Conservation (phyloP, 1,284 basidiomycete species). For the Trichosporon asahii region DNA sequence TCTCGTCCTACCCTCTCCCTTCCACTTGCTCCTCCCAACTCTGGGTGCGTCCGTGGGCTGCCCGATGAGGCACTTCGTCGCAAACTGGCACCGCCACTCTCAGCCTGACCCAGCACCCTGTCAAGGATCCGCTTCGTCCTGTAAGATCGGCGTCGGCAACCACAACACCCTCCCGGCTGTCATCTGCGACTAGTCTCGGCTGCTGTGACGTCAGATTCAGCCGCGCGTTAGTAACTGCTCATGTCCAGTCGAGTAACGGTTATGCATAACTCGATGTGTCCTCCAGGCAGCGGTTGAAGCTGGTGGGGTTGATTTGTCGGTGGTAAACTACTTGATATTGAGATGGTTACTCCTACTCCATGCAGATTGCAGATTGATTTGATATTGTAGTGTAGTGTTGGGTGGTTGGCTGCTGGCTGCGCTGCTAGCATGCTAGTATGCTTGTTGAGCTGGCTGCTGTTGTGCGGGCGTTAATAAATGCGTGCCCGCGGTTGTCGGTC, state of each 20-base stretch:
- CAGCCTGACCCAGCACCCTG: too few relatives aligned
- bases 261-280: constrained; percentile 4
- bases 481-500: constrained; percentile 1
- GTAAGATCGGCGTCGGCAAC: neutral
- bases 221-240: neutral
- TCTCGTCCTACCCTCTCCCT: neutral
- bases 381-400: neutral
- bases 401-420: neutral
- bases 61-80: neutral
- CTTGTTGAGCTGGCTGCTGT: neutral
- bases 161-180: neutral
- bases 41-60: too few relatives aligned
- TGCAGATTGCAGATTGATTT: constrained; percentile 11
- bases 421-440: neutral
- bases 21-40: neutral
- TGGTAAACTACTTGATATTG: neutral
- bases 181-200: neutral
- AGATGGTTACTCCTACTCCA: neutral
- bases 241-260: neutral
- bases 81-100: neutral
- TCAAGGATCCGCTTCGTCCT: neutral
- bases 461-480: constrained; percentile 9
- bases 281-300: neutral
- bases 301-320: neutral
- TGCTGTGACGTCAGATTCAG: neutral